Conservation (phyloP, 2,329 filamentous ascomycete species). For the Leptographium radiaticola region DNA sequence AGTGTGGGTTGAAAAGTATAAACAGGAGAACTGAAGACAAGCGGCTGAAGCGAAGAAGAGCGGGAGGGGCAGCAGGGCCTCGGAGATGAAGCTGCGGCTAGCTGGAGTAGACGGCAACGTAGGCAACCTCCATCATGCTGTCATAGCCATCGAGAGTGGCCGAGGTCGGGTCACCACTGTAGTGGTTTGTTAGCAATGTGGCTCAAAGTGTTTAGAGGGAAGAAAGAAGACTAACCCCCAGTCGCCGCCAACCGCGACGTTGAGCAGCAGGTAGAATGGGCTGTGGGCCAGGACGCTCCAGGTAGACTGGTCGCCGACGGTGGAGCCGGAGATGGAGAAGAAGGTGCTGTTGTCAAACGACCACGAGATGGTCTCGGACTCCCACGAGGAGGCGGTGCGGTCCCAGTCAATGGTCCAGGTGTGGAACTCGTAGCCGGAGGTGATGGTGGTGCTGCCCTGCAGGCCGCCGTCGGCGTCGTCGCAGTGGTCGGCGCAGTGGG, state of each 20-base stretch:
- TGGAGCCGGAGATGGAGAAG: slow-evolving; percentile 28
- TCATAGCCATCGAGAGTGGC: slow-evolving; percentile 13
- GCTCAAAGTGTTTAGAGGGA: neutral
- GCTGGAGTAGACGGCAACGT: slow-evolving; percentile 15
- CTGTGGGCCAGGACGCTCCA: slow-evolving; percentile 35
- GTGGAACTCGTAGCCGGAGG: slow-evolving; percentile 28
- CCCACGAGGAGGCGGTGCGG: slow-evolving; percentile 28
- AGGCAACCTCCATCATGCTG: slow-evolving; percentile 17
- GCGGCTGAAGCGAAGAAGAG: neutral
- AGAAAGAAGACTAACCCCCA: slow-evolving; percentile 25
- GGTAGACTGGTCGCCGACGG: slow-evolving; percentile 26
- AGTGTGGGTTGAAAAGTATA: neutral
- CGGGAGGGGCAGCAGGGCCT: neutral
- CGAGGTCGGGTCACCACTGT: slow-evolving; percentile 30
- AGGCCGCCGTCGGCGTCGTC: slow-evolving; percentile 35
- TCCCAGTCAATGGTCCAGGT: slow-evolving; percentile 35
- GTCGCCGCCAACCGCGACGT: slow-evolving; percentile 37
- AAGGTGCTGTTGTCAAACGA: slow-evolving; percentile 27
- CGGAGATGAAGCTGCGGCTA: neutral
- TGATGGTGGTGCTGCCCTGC: slow-evolving; percentile 22
- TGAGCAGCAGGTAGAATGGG: slow-evolving; percentile 35
- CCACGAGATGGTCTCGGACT: slow-evolving; percentile 34
- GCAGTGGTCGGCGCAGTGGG: slow-evolving; percentile 43
- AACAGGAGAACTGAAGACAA: neutral
- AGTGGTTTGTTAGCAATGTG: neutral